Conservation (phyloP, 2,329 filamentous ascomycete species). For the Colletotrichum scovillei region DNA sequence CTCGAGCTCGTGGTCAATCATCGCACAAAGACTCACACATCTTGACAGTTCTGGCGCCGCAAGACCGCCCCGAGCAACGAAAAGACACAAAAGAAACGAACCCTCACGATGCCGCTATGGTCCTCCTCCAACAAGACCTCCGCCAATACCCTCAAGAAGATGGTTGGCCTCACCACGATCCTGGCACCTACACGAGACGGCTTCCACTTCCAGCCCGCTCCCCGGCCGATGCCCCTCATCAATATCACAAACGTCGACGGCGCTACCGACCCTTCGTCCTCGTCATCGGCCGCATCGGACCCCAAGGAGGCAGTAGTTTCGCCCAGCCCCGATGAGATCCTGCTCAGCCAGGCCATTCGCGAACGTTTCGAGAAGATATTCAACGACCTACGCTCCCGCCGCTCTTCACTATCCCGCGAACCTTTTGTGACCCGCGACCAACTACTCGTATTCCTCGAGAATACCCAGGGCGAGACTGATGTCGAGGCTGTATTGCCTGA, state of each 20-base stretch:
- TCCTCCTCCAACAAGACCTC: conserved; percentile 48
- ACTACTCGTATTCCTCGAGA: conserved; percentile 61
- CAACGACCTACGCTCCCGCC: conserved; percentile 52
- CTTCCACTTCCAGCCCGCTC: conserved; percentile 40
- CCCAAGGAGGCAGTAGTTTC: conserved; percentile 16
- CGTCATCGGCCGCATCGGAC: conserved; percentile 23
- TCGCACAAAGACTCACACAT: not conserved
- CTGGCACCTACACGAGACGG: conserved; percentile 43
- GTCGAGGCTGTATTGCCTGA: conserved; percentile 43
- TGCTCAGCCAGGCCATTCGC: conserved; percentile 61
- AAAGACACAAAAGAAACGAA: conserved; percentile 42
- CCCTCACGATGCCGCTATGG: conserved; percentile 53
- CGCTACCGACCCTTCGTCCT: conserved; percentile 26
- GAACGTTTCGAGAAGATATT: conserved; percentile 61
- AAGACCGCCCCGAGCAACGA: conserved; percentile 12
- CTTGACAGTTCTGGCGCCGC: conserved; percentile 31
- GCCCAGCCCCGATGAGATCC: conserved; percentile 43
- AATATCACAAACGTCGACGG: conserved; percentile 36
- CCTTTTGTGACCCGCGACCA: conserved; percentile 46
- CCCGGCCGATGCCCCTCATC: conserved; percentile 29
- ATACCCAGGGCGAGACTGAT: conserved; percentile 58
- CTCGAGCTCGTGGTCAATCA: not conserved
- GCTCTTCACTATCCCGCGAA: conserved; percentile 43
- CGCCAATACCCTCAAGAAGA: conserved; percentile 42
- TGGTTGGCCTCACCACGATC: conserved; percentile 49